A percentile compares a stretch with the other conserved stretches of the same genome.
Conservation (phyloP, 176 grass and related monocot genomes). For the Paspalum notatum region DNA sequence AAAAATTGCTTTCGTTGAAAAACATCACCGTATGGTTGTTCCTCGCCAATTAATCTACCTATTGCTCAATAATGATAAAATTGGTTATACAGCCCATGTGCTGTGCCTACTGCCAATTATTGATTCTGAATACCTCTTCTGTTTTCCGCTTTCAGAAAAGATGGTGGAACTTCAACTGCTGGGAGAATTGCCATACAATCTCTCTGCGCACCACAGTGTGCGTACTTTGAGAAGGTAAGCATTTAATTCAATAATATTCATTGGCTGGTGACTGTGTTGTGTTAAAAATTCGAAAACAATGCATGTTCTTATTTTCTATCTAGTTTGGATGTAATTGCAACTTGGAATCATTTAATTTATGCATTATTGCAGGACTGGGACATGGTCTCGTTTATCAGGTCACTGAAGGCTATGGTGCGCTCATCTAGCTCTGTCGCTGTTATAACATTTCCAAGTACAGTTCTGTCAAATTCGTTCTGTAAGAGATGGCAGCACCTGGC, state of each 20-base stretch:
- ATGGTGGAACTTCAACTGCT: conserved; percentile 53
- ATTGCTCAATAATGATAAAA: not conserved
- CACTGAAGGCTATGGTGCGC: conserved; percentile 64
- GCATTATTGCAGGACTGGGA: conserved; percentile 75
- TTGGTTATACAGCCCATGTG: not conserved
- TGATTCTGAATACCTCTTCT: conserved; percentile 16
- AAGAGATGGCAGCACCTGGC: conserved; percentile 97
- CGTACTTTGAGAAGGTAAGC: conserved; percentile 76
- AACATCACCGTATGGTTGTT: not conserved
- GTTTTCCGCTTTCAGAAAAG: conserved; percentile 61
- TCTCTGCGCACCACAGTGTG: conserved; percentile 83
- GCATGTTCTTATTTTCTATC: conserved; percentile 3
- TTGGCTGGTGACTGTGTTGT: not conserved
- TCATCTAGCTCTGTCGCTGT: conserved; percentile 73
- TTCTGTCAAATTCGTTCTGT: conserved; percentile 68
- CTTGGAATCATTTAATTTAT: conserved; percentile 13
- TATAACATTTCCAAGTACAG: conserved; percentile 70
- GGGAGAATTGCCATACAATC: conserved; percentile 91
- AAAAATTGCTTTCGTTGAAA: not conserved
- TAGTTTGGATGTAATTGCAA: not conserved
- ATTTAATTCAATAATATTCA: conserved; percentile 4
- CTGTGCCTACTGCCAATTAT: not conserved
- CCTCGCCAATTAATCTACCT: not conserved
- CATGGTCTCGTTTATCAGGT: conserved; percentile 88
- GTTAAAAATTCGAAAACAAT: conserved; percentile 16